Conservation (phyloP, 192 early-diverging fungal genomes). For the Entomortierella chlamydospora region DNA sequence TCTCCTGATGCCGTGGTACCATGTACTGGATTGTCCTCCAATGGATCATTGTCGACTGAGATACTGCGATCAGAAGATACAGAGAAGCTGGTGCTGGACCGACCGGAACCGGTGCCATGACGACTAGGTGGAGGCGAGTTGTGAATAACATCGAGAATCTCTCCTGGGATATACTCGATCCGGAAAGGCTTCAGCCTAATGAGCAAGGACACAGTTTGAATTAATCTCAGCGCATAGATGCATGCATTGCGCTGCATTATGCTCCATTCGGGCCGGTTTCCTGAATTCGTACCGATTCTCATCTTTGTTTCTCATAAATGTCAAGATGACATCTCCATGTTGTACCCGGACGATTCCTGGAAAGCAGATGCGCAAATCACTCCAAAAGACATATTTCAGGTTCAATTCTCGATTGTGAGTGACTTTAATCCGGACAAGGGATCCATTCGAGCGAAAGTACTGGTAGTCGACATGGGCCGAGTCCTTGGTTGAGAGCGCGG, state of each 20-base stretch:
- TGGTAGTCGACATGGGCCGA: conserved; percentile 9
- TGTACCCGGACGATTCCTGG: conserved; percentile 24
- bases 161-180: conserved; percentile 17
- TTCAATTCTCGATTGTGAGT: conserved; percentile 2
- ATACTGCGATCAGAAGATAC: background rate
- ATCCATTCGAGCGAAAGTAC: conserved; percentile 21
- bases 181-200: conserved; percentile 15
- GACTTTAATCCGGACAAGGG: conserved; percentile 19
- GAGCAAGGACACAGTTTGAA: background rate
- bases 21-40: background rate
- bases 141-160: conserved; percentile 19
- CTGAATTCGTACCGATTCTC: conserved; percentile 31
- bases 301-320: conserved; percentile 13
- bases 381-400: conserved; percentile 21
- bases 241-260: too few species aligned
- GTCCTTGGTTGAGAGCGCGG: background rate
- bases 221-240: background rate
- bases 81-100: background rate
- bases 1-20: background rate
- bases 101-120: background rate
- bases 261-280: too few species aligned
- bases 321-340: conserved; percentile 15
- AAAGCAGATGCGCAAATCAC: conserved; percentile 24
- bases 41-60: background rate
- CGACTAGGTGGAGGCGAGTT: background rate